Evolutionary conservation across 768 basidiomycete species (phyloP), one percentile per base, ranked within the genome.

Genomic region (Rhodosporidiobolus sp.): DNA sequence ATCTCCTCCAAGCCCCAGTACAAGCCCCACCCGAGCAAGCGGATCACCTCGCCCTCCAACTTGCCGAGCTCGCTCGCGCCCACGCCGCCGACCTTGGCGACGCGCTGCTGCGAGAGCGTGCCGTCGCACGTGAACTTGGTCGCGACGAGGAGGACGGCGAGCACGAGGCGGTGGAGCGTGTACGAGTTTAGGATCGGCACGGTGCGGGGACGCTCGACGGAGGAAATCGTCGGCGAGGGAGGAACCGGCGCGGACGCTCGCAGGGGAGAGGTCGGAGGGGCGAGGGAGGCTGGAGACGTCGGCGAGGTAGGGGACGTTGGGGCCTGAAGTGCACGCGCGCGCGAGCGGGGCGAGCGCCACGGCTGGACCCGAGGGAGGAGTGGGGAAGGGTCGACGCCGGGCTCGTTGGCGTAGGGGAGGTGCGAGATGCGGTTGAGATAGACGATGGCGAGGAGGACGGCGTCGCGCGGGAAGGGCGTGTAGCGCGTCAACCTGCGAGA

Each of bases 401-500:
- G 34, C 24, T 68, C 57, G 54, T 48, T 43, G 6, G 60, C 34
- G 65, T 56, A 68, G 26, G 62, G 57, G 30, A 70, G 65, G n/a
- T 76, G 77, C 24, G 75, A 67, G 50, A 78, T 69, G 28, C 75
- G 67, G 65, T 78, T 72, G 55, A 78, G 61, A 69, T 76, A 78
- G 53, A 76, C 65, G 30, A 71, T 52, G 34, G 69, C 70, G 30
- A 78, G 65, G 19, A 78, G 34, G n/a, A 78, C 5, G 52, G 75
- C 73, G 57, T 78, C 77, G 5, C 73, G 64, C 20, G 75, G 73
- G 62, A 67, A 73, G 24, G 77, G 77, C 10, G 74, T 74, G 61
- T 65, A 70, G n/a, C 68, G 53, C 1, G 60, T 60, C 34, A 78
- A 53, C 19, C 77, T 77, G 64, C 35, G 48, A 24, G 17, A 26